Percentiles rank a stretch among this genome's conserved stretches.
These are phyloP conservation scores for Euryodendron excelsum DNA, from an alignment of 148 eudicot genomes.

Conservation along the genomic window DNA sequence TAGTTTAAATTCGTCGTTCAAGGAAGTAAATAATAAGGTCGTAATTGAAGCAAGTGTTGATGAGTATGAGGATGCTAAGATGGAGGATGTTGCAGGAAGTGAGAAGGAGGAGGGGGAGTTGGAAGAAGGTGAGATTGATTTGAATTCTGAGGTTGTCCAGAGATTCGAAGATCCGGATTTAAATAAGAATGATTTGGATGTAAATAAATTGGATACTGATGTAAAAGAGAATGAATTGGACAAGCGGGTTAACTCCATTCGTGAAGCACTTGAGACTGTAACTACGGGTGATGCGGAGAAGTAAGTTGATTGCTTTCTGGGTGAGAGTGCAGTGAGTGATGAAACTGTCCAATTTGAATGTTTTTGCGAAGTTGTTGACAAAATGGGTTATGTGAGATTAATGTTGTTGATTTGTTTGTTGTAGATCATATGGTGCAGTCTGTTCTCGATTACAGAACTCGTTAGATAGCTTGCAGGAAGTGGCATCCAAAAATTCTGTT, in stretches of 20 bases:
- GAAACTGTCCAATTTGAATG: neutral
- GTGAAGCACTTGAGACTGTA: slow-evolving; percentile 53
- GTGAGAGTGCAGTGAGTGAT: neutral
- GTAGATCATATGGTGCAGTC: slow-evolving; percentile 62
- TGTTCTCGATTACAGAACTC: slow-evolving; percentile 52
- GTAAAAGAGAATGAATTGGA: slow-evolving; percentile 40
- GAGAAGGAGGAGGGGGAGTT: slow-evolving; percentile 85
- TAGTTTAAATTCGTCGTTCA: neutral
- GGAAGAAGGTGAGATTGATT: slow-evolving; percentile 89
- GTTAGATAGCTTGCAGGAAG: slow-evolving; percentile 44
- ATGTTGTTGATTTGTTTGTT: slow-evolving; percentile 20
- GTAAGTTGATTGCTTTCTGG: slow-evolving; percentile 42
- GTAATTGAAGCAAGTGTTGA: slow-evolving; percentile 36
- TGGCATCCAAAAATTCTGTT: slow-evolving; percentile 47
- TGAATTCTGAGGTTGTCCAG: slow-evolving; percentile 39
- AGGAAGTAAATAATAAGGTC: slow-evolving; percentile 22
- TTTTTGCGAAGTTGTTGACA: neutral
- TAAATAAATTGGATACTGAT: slow-evolving; percentile 25
- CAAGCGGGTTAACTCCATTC: slow-evolving; percentile 48
- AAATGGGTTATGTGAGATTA: slow-evolving; percentile 3
- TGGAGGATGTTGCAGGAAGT: slow-evolving; percentile 24
- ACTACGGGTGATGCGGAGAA: slow-evolving; percentile 45
- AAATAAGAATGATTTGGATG: slow-evolving; percentile 17
- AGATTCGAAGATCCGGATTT: slow-evolving; percentile 8
- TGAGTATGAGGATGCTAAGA: slow-evolving; percentile 10